Evolutionary conservation across 2,329 filamentous ascomycete species (phyloP).

Genomic region (Cladophialophora immunda): DNA sequence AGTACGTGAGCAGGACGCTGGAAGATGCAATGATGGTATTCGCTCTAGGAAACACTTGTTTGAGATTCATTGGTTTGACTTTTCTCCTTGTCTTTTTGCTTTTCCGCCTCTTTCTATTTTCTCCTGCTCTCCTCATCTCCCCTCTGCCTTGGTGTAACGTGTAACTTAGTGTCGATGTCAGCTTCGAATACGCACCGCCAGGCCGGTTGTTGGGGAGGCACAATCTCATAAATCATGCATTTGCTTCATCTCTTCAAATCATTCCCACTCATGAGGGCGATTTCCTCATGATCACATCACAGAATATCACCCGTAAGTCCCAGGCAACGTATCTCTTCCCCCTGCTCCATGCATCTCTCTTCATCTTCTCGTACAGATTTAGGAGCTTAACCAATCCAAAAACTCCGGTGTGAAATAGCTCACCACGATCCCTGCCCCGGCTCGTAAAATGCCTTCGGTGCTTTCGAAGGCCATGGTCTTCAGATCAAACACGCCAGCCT

Average conservation of each 20-base stretch:
- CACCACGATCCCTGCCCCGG: slow-evolving; percentile 90
- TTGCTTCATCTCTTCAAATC: background rate
- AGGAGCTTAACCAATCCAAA: slow-evolving; percentile 64
- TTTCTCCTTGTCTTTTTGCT: background rate
- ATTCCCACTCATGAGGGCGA: background rate
- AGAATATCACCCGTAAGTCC: background rate
- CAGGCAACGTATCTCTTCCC: background rate
- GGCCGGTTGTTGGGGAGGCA: background rate
- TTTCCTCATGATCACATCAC: background rate
- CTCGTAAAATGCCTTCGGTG: slow-evolving; percentile 89
- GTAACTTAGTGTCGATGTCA: background rate
- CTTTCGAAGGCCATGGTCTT: slow-evolving; percentile 95
- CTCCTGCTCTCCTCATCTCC: background rate
- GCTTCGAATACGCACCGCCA: background rate
- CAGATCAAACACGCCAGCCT: slow-evolving; percentile 94
- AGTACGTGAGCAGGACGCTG: background rate
- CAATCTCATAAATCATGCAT: background rate
- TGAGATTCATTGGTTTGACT: background rate
- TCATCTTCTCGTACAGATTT: background rate
- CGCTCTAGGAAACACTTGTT: background rate
- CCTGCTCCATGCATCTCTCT: background rate
- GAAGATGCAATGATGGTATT: background rate
- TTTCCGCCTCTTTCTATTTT: background rate
- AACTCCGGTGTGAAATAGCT: slow-evolving; percentile 92
- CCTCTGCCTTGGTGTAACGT: background rate